phyloP scores from a whole-genome alignment of 2,329 filamentous ascomycete genomes.

The Hymenoscyphus linearis region DNA sequence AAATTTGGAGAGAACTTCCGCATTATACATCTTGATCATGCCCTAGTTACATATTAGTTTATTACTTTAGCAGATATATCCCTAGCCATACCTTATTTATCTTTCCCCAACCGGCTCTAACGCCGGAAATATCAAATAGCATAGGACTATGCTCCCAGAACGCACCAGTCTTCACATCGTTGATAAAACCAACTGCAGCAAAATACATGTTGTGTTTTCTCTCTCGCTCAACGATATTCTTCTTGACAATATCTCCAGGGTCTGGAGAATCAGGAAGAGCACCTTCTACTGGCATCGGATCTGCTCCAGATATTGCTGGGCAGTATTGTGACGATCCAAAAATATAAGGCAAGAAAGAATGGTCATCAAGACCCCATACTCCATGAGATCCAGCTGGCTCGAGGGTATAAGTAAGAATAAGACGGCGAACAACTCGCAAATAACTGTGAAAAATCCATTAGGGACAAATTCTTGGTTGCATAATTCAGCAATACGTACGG shows the following conservation, averaged over 20 bases:
- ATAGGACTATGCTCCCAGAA: conserved; percentile 98
- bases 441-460: conserved; percentile 48
- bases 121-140: conserved; percentile 87
- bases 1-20: conserved; percentile 92
- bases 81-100: conserved; percentile 69
- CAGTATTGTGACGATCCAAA: conserved; percentile 89
- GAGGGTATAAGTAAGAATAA: conserved; percentile 87
- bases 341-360: conserved; percentile 90
- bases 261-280: conserved; percentile 68
- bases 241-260: conserved; percentile 63
- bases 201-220: conserved; percentile 81
- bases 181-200: conserved; percentile 91
- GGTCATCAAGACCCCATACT: conserved; percentile 98
- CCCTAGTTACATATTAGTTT: conserved; percentile 47
- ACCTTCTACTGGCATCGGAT: conserved; percentile 70
- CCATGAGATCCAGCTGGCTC: conserved; percentile 95
- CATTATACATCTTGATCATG: conserved; percentile 99
- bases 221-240: conserved; percentile 58
- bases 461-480: conserved; percentile 1
- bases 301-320: conserved; percentile 60
- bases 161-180: conserved; percentile 91
- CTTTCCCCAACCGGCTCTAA: conserved; percentile 93
- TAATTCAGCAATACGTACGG: conserved; percentile 51
- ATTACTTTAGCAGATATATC: neutral
- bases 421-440: conserved; percentile 68